Evolutionary conservation across 371 early-diverging fungal genomes (phyloP).

Genomic region (Mucor sp.): DNA sequence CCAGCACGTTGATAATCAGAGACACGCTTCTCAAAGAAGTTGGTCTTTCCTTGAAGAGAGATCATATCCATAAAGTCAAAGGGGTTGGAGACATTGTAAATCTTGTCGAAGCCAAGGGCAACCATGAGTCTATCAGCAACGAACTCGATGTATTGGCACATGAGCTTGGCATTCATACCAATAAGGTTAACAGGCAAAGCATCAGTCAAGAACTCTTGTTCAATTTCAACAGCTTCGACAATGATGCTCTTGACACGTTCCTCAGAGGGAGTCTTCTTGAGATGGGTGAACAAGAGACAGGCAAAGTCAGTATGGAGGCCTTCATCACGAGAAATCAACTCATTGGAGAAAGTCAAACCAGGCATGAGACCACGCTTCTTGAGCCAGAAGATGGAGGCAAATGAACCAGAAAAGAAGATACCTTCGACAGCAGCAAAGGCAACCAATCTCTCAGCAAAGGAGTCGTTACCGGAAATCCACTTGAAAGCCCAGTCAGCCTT

Average conservation of each 20-base stretch:
- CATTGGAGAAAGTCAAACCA: conserved; percentile 99
- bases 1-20: conserved; percentile 99
- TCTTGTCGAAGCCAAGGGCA: conserved; percentile 89
- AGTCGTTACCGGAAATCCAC: conserved; percentile 81
- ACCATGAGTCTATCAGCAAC: conserved; percentile 97
- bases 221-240: conserved; percentile 93
- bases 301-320: conserved; percentile 99
- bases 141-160: conserved; percentile 99
- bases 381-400: conserved; percentile 99
- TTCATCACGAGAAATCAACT: conserved; percentile 99
- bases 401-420: conserved; percentile 99
- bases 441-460: conserved; percentile 95
- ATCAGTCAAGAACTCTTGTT: conserved; percentile 95
- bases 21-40: conserved; percentile 99
- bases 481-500: conserved; percentile 99
- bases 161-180: conserved; percentile 97
- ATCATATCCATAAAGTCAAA: conserved; percentile 99
- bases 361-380: conserved; percentile 99
- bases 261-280: conserved; percentile 76
- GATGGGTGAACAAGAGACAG: conserved; percentile 86
- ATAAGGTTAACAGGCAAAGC: conserved; percentile 96
- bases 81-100: conserved; percentile 93
- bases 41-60: conserved; percentile 98
- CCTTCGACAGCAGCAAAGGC: conserved; percentile 99
- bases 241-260: conserved; percentile 83